Base-by-base conservation (phyloP, 768 basidiomycete genomes). In the Boletus vinaceobasis region DNA sequence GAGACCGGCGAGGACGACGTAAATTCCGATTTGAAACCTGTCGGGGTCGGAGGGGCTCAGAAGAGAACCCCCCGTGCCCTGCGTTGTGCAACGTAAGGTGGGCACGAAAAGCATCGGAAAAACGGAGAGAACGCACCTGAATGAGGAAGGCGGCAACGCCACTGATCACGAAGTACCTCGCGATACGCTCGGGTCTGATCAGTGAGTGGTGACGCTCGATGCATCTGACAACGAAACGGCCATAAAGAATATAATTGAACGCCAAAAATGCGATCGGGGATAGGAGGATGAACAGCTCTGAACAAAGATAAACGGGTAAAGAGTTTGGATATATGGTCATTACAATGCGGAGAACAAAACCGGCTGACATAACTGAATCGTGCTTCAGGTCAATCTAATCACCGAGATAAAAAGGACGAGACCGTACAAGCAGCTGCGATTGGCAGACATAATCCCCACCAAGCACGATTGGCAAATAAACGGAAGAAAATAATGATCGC, bases 361-460 rank as follows among this genome's bases (percentile, higher is more conserved):
- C 66, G 14, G 55, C 27, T 7, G 61, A 21, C 60, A 55, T 65
- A 44, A 60, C 69, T 64, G 57, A 36, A 38, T n/a, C 31, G 15
- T 14, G 3, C 19, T 4, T 17, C 17, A 14, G 5, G 37, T 60
- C 40, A 60, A 31, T 21, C 39, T 14, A 10, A 60, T 1, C 17
- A 33, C 19, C 56, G 45, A 52, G 11, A 23, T 4, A 29, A 40
- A 31, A 13, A 14, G 7, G 26, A 37, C 2, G 40, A 21, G 10
- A 38, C 23, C 59, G 9, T 50, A 69, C 70, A n/a, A 10, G 60
- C 29, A n/a, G 65, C n/a, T 8, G 59, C 70, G 5, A 71, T 64
- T 21, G 71, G 70, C 4, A 72, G 64, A 50, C 60, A 71, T 36
- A 72, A 45, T 17, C 61, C 70, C 70, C 70, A 71, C 71, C 67